A percentile compares a stretch with the other conserved stretches of the same genome.
These are phyloP conservation scores for Adenanthera pavonina DNA, from an alignment of 306 rosid species.

Conservation along the genomic window DNA sequence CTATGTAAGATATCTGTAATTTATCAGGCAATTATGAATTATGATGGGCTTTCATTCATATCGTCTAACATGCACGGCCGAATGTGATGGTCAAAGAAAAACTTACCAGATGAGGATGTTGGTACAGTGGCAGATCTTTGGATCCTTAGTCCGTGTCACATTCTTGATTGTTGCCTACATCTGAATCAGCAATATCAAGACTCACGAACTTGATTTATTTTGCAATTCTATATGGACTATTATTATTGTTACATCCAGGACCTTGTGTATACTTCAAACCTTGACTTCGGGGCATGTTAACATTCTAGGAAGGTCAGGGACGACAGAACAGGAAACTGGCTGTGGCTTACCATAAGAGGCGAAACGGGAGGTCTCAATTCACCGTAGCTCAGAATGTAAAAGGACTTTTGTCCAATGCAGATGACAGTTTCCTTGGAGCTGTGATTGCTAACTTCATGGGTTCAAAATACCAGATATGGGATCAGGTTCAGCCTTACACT, in stretches of 20 bases:
- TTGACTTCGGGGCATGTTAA: neutral
- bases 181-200: neutral
- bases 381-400: slow-evolving; percentile 12
- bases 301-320: slow-evolving; percentile 7
- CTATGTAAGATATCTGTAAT: neutral
- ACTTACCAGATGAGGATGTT: neutral
- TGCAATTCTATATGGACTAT: neutral
- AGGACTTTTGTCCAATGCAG: slow-evolving; percentile 6
- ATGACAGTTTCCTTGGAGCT: neutral
- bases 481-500: neutral
- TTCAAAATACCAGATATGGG: slow-evolving; percentile 15
- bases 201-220: neutral
- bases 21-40: neutral
- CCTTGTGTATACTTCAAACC: neutral
- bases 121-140: neutral
- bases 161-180: neutral
- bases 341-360: slow-evolving; percentile 1
- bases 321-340: slow-evolving; percentile 16
- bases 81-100: neutral
- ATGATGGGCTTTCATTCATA: neutral
- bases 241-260: neutral
- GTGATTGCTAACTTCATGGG: slow-evolving; percentile 4
- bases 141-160: neutral
- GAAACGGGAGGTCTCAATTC: slow-evolving; percentile 6
- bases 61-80: neutral